Evolutionary conservation across 768 basidiomycete species (phyloP).

Genomic region (Boletus speciosus): DNA sequence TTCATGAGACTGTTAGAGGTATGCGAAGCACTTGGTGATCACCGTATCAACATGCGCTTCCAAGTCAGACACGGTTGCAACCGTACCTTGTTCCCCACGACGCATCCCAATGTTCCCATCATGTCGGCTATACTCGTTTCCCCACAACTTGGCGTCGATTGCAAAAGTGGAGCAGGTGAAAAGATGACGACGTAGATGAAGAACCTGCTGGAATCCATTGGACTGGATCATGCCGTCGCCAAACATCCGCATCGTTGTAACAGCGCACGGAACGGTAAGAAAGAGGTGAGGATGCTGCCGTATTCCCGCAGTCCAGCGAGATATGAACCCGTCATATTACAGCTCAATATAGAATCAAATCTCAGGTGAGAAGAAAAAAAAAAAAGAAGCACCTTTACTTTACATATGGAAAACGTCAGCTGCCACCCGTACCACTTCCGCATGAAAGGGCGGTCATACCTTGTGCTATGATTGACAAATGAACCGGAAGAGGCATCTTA

Average conservation of each 20-base stretch:
- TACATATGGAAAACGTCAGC: conserved; percentile 12
- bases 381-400: conserved; percentile 1
- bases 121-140: not conserved
- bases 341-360: conserved; percentile 10
- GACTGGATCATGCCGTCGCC: not conserved
- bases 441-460: not conserved
- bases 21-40: not conserved
- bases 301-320: not conserved
- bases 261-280: not conserved
- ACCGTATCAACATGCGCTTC: conserved; percentile 8
- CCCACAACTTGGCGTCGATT: not conserved
- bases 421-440: conserved; percentile 5
- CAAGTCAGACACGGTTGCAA: not conserved
- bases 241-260: not conserved
- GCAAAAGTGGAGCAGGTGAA: not conserved
- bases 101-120: not conserved
- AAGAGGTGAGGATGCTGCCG: conserved; percentile 8
- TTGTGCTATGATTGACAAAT: not conserved
- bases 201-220: not conserved
- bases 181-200: not conserved
- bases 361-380: conserved; percentile 6
- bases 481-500: conserved; percentile 14
- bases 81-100: not conserved
- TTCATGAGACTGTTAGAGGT: not conserved
- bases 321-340: conserved; percentile 11